These are phyloP conservation scores for Luvunga scandens DNA, from an alignment of 345 rosid genomes.

Conservation along the genomic window DNA sequence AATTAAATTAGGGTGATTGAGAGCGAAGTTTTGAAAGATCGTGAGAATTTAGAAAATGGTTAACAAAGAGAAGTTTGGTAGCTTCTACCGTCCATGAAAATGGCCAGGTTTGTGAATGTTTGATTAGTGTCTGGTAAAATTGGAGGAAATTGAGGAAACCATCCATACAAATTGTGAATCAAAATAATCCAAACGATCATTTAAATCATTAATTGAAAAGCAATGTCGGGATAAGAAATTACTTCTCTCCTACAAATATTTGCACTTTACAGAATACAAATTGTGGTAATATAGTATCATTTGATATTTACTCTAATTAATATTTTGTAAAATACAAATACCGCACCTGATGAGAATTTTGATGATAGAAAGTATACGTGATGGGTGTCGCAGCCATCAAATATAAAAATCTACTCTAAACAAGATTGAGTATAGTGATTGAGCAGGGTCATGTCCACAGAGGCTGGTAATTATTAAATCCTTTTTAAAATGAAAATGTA, in stretches of 20 bases:
- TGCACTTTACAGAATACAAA: not conserved
- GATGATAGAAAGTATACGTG: not conserved
- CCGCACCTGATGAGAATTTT: too few relatives aligned
- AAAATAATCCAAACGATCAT: not conserved
- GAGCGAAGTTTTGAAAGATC: not conserved
- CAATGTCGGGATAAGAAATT: too few relatives aligned
- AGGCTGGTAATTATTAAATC: too few relatives aligned
- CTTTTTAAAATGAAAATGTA: too few relatives aligned
- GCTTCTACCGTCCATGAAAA: not conserved
- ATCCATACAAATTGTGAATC: not conserved
- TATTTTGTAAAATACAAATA: too few relatives aligned
- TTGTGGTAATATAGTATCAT: not conserved
- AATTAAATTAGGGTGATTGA: too few relatives aligned
- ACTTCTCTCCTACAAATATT: too few relatives aligned
- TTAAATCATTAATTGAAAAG: not conserved
- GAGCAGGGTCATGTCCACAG: too few relatives aligned
- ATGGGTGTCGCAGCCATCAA: too few relatives aligned
- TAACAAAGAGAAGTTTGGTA: not conserved
- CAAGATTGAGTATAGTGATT: too few relatives aligned
- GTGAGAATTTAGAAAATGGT: not conserved
- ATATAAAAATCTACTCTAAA: too few relatives aligned
- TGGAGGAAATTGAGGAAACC: not conserved
- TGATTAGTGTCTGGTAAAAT: not conserved
- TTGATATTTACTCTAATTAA: not conserved
- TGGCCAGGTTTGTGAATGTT: not conserved